A percentile compares a stretch with the other conserved stretches of the same genome.
These are phyloP conservation scores for Asparagopsis taxiformis DNA, from an alignment of 31 red algal genomes.

Conservation along the genomic window DNA sequence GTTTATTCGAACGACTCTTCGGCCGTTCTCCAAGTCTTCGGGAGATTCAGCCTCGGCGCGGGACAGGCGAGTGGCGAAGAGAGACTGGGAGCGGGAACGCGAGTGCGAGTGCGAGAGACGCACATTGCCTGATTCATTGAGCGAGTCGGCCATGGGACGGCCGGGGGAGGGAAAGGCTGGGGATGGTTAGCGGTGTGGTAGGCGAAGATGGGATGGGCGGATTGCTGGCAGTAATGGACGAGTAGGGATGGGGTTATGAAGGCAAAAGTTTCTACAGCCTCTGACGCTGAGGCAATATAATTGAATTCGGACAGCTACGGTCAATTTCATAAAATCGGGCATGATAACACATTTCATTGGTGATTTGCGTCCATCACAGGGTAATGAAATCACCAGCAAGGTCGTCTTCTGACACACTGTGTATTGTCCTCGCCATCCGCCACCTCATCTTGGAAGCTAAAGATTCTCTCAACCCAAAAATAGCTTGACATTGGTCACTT, in stretches of 20 bases:
- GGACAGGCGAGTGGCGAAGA: constrained; percentile 26
- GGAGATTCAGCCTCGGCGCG: constrained; percentile 8
- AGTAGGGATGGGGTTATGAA: background rate
- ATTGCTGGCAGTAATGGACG: background rate
- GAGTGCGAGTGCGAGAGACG: background rate
- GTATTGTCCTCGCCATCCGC: too few relatives aligned
- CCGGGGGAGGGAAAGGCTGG: background rate
- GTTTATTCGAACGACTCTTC: constrained; percentile 58
- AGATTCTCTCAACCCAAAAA: too few relatives aligned
- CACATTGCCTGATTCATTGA: background rate
- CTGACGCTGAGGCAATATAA: too few relatives aligned
- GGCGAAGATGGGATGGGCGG: background rate
- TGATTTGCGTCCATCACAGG: too few relatives aligned
- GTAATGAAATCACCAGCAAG: too few relatives aligned
- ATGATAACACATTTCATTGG: too few relatives aligned
- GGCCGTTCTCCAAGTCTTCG: constrained; percentile 16
- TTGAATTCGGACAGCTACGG: too few relatives aligned
- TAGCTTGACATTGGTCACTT: too few relatives aligned
- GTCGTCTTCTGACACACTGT: too few relatives aligned
- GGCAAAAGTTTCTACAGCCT: background rate
- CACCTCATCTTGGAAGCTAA: too few relatives aligned
- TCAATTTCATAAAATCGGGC: too few relatives aligned
- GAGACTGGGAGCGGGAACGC: constrained; percentile 35
- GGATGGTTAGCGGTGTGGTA: background rate
- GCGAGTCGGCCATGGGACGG: background rate